These are phyloP conservation scores for Leptomonas pyrrhocoris DNA, from an alignment of 208 protist genomes.

Conservation along the genomic window DNA sequence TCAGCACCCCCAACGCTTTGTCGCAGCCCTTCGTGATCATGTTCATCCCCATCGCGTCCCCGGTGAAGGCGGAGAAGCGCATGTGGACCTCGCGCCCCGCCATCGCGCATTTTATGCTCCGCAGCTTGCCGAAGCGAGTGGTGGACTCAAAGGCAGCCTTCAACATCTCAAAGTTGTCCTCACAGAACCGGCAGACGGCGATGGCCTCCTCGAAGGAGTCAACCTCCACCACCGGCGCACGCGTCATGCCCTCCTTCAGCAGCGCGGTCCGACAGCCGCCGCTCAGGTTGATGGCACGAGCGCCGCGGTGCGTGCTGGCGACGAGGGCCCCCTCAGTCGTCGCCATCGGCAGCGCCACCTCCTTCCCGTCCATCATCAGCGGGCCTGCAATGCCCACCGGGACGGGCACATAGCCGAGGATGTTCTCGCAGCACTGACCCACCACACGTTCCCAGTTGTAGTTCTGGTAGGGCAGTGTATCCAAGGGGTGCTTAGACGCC, in stretches of 20 bases:
- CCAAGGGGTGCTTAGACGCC: slow-evolving; percentile 44
- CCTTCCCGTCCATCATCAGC: slow-evolving; percentile 91
- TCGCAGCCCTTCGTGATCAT: slow-evolving; percentile 99
- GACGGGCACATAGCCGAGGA: slow-evolving; percentile 96
- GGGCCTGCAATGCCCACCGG: slow-evolving; percentile 96
- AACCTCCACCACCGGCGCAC: slow-evolving; percentile 95
- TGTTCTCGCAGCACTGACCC: slow-evolving; percentile 96
- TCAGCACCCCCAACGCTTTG: slow-evolving; percentile 86
- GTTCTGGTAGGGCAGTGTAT: slow-evolving; percentile 84
- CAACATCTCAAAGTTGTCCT: slow-evolving; percentile 86
- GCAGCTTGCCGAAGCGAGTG: slow-evolving; percentile 94
- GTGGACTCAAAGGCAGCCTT: slow-evolving; percentile 93
- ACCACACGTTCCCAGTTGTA: slow-evolving; percentile 92
- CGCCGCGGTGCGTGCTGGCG: slow-evolving; percentile 96
- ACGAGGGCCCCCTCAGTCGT: slow-evolving; percentile 98
- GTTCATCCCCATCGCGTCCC: slow-evolving; percentile 99
- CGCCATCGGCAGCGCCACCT: slow-evolving; percentile 95
- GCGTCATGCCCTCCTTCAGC: slow-evolving; percentile 96
- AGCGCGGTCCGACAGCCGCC: slow-evolving; percentile 91
- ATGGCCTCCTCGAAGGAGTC: slow-evolving; percentile 74
- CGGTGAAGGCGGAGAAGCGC: slow-evolving; percentile 94
- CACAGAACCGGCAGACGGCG: slow-evolving; percentile 91
- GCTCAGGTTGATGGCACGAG: slow-evolving; percentile 92
- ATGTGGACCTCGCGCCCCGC: slow-evolving; percentile 93
- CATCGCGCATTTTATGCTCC: slow-evolving; percentile 85